Evolutionary conservation across 768 basidiomycete species (phyloP).

Genomic region (Tubosaeta sp.): DNA sequence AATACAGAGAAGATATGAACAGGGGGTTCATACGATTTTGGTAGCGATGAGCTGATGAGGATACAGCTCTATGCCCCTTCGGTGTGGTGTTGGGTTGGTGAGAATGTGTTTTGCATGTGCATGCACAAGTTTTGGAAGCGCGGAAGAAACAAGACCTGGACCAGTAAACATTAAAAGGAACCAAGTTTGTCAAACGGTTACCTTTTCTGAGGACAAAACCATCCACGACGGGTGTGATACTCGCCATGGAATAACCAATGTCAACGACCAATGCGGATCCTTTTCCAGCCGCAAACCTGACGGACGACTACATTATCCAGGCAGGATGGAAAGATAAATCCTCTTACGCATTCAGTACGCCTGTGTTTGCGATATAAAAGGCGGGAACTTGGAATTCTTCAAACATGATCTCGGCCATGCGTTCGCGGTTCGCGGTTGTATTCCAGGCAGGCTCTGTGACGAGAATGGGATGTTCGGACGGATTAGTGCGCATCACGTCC

Average conservation of each 20-base stretch:
- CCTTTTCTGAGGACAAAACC: conserved; percentile 98
- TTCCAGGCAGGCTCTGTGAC: conserved; percentile 98
- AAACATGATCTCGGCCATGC: conserved; percentile 96
- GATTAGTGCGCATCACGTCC: conserved; percentile 71
- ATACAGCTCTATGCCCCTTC: conserved; percentile 61
- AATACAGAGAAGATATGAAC: conserved; percentile 2
- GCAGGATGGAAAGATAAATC: conserved; percentile 21
- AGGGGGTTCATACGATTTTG: conserved; percentile 50
- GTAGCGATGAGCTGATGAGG: conserved; percentile 90
- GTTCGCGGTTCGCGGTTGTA: conserved; percentile 84
- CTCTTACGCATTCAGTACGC: conserved; percentile 83
- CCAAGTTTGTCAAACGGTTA: conserved; percentile 20
- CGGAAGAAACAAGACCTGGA: conserved; percentile 72
- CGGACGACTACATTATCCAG: conserved; percentile 8
- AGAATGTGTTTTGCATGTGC: conserved; percentile 73
- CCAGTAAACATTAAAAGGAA: background rate
- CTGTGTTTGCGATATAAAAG: conserved; percentile 93
- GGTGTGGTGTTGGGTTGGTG: conserved; percentile 41
- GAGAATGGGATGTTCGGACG: conserved; percentile 85
- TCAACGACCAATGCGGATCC: conserved; percentile 97
- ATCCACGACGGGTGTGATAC: conserved; percentile 93
- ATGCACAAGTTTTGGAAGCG: conserved; percentile 76
- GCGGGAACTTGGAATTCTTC: conserved; percentile 94
- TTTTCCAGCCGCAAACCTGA: conserved; percentile 92
- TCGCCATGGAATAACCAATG: conserved; percentile 83